These are phyloP conservation scores for Diaporthe capsici DNA, from an alignment of 2,329 filamentous ascomycete genomes.

Conservation along the genomic window DNA sequence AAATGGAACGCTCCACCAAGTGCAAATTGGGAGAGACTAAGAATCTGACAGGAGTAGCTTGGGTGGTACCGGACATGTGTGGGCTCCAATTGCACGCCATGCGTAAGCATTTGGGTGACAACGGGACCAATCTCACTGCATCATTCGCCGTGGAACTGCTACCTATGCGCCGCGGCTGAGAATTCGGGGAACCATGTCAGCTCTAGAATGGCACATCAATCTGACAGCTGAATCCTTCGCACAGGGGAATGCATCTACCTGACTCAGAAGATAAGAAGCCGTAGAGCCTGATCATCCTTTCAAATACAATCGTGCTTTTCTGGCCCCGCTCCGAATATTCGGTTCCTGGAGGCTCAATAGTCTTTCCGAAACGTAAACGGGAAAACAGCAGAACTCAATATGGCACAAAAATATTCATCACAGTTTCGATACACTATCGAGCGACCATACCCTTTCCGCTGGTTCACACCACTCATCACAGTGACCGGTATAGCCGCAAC, in stretches of 20 bases:
- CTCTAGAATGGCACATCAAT: background rate
- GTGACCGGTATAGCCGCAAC: background rate
- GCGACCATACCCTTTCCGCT: slow-evolving; percentile 40
- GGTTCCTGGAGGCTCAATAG: no score
- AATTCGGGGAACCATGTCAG: slow-evolving; percentile 15
- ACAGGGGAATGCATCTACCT: background rate
- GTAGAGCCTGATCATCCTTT: background rate
- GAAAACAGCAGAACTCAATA: background rate
- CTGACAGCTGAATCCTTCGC: slow-evolving; percentile 4
- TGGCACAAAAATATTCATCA: slow-evolving; percentile 24
- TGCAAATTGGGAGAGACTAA: no score
- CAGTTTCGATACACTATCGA: slow-evolving; percentile 37
- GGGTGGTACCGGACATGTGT: background rate
- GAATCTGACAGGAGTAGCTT: background rate
- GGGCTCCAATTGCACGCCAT: slow-evolving; percentile 8
- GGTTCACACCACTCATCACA: slow-evolving; percentile 36
- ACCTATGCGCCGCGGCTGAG: background rate
- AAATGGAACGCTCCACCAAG: no score
- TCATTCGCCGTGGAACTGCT: background rate
- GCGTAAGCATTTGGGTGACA: slow-evolving; percentile 20
- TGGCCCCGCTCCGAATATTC: background rate
- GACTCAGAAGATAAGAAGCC: background rate
- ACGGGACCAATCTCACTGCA: background rate
- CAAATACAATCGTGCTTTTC: background rate
- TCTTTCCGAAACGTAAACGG: background rate